Evolutionary conservation across 1,284 basidiomycete genomes (phyloP), one percentile per base, ranked within the genome.

Genomic region (Ceratobasidium sp.): DNA sequence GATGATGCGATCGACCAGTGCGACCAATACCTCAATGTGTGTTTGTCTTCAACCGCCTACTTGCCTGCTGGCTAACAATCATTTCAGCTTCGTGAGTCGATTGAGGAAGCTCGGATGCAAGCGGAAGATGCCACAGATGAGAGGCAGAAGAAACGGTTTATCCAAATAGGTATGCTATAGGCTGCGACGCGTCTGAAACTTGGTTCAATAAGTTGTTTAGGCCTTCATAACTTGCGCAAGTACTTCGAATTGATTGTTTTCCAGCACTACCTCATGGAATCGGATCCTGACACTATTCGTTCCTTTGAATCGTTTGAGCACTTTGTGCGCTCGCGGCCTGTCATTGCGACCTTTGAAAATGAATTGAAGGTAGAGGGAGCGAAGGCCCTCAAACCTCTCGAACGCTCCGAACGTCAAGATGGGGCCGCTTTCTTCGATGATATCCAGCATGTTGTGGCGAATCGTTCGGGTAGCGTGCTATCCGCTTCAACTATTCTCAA

Each of bases 401-500:
- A 94, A 75, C 86, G 92, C 18, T 87, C 90, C 34, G 89, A 92
- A 59, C 82, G 87, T 1, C 85, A 87, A 12, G 88, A 92, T 72
- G 91, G 91, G 18, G 87, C 93, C 77, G 94, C 94, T 8, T 87
- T 93, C 74, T 92, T 92, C 0, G 96, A 97, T 77, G 96, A 97
- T 80, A 94, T 94, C 39, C 88, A 89, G 12, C 85, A 90, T 73
- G 87, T 96, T 14, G 96, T 99, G 16, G 86, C 89, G 30, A 92
- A 92, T 77, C 89, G 97, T 61, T 87, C 87, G 4, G 97, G 97
- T 5, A 89, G 86, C 72, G 93, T 99, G 74, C 82, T 99, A 0
- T 97, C 94, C 2, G 92, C 93, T 0, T 94, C 91, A 14, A 97
- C 96, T 0, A 98, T 99, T 78, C 85, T 99, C 78, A 99, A 99